Conservation (phyloP, 2,329 filamentous ascomycete species). For the Cercospora beticola region DNA sequence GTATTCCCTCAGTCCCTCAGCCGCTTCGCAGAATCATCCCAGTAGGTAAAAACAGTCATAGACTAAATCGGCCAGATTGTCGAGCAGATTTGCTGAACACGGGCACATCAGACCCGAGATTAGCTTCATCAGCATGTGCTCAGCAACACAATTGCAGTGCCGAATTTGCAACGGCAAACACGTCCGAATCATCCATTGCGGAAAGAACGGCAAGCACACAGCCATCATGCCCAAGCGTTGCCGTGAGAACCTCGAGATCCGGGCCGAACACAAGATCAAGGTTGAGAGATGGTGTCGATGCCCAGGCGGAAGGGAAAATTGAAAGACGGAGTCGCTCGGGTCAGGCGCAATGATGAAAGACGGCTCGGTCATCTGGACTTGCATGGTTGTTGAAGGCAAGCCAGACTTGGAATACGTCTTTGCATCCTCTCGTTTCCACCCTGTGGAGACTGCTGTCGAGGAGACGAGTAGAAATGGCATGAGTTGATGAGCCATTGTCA, state of each 20-base stretch:
- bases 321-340: not conserved
- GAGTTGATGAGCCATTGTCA: constrained; percentile 13
- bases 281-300: not conserved
- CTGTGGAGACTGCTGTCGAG: not conserved
- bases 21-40: not conserved
- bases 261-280: not conserved
- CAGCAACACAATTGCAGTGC: not conserved
- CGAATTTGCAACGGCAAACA: not conserved
- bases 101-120: not conserved
- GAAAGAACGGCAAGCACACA: not conserved
- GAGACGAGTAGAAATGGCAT: not conserved
- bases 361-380: not conserved
- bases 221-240: not conserved
- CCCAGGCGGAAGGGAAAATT: not conserved
- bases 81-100: not conserved
- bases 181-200: not conserved
- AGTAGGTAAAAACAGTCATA: not conserved
- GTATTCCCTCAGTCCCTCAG: not conserved
- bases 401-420: not conserved
- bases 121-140: not conserved
- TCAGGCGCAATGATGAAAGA: not conserved
- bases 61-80: too few species aligned
- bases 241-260: not conserved
- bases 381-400: not conserved
- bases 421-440: not conserved